Evolutionary conservation across 805 yeast species (phyloP).

Genomic region (Ogataea paraovalis): DNA sequence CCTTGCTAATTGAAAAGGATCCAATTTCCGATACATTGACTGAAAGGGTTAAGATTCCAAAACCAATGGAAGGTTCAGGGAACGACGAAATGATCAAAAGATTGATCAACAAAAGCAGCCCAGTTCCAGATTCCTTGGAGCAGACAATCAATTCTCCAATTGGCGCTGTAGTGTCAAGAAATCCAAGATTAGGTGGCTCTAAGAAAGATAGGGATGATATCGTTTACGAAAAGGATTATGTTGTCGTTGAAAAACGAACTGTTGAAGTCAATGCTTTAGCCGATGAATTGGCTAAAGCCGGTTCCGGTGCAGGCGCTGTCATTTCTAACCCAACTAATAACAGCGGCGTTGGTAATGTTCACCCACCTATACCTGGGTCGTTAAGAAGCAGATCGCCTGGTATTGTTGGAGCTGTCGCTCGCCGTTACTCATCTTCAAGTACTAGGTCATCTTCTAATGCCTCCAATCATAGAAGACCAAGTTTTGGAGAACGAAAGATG

Average conservation of each 20-base stretch:
- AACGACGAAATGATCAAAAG: slow-evolving; percentile 44
- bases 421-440: slow-evolving; percentile 33
- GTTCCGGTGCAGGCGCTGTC: slow-evolving; percentile 41
- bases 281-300: slow-evolving; percentile 69
- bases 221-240: slow-evolving; percentile 78
- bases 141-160: slow-evolving; percentile 4
- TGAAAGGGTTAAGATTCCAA: slow-evolving; percentile 11
- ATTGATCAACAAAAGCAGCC: slow-evolving; percentile 40
- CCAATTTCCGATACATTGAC: slow-evolving; percentile 1
- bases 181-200: slow-evolving; percentile 1
- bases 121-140: slow-evolving; percentile 35
- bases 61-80: slow-evolving; percentile 19
- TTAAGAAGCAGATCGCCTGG: background rate
- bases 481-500: slow-evolving; percentile 57
- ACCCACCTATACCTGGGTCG: background rate
- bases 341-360: background rate
- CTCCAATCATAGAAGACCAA: slow-evolving; percentile 51
- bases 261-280: slow-evolving; percentile 96
- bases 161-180: slow-evolving; percentile 1
- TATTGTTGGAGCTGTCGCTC: slow-evolving; percentile 23
- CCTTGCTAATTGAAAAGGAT: slow-evolving; percentile 15
- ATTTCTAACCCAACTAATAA: background rate
- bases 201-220: slow-evolving; percentile 34
- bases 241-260: slow-evolving; percentile 89
- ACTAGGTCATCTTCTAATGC: slow-evolving; percentile 46